A percentile compares a stretch with the other conserved stretches of the same genome.
Evolutionary conservation across 2,329 filamentous ascomycete genomes (phyloP).

Genomic region (Sordariomycetes sp.): DNA sequence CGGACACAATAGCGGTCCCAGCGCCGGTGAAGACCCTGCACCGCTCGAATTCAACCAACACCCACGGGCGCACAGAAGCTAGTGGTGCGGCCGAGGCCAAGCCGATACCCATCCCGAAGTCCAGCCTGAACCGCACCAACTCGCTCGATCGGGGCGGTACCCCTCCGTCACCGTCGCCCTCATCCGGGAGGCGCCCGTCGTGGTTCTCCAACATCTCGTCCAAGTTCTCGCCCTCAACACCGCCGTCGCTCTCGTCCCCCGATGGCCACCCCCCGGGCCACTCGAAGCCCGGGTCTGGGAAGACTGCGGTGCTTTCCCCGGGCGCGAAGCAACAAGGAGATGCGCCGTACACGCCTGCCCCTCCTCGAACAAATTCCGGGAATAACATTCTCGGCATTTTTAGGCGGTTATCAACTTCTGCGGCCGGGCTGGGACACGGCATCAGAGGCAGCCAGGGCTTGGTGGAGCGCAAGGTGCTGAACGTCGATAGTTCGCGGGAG

Average conservation of each 20-base stretch:
- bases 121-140: slow-evolving; percentile 2
- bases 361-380: slow-evolving; percentile 52
- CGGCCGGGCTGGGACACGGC: slow-evolving; percentile 30
- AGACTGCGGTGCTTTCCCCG: slow-evolving; percentile 47
- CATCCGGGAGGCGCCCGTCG: slow-evolving; percentile 51
- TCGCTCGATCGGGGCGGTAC: slow-evolving; percentile 8
- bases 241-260: slow-evolving; percentile 10
- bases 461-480: slow-evolving; percentile 71
- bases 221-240: slow-evolving; percentile 57
- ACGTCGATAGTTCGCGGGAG: slow-evolving; percentile 69
- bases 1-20: not conserved
- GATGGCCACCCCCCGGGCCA: slow-evolving; percentile 1
- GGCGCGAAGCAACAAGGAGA: slow-evolving; percentile 42
- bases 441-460: slow-evolving; percentile 48
- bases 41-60: not conserved
- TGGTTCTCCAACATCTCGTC: slow-evolving; percentile 93
- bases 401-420: slow-evolving; percentile 64
- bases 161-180: slow-evolving; percentile 9
- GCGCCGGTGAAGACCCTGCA: not conserved
- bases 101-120: not conserved
- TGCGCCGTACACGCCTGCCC: slow-evolving; percentile 59
- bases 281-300: slow-evolving; percentile 14
- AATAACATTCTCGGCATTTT: slow-evolving; percentile 74
- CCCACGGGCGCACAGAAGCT: not conserved
- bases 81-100: not conserved